phyloP scores from a whole-genome alignment of 495 filamentous ascomycete genomes.

The Penicillium simplicissimum region DNA sequence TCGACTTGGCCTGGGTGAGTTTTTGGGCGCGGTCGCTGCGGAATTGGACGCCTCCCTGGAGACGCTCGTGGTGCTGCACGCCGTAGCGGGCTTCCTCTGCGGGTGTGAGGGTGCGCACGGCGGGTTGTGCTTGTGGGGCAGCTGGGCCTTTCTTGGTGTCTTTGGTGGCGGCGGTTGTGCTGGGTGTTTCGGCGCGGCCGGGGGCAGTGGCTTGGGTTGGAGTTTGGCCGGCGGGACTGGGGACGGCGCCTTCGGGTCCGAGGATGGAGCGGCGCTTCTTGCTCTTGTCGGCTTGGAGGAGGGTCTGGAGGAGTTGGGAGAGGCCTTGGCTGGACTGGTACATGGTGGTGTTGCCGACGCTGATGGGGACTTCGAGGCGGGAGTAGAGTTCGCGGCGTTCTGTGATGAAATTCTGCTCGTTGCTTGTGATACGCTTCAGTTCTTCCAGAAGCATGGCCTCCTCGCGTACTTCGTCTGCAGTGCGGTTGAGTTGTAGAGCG shows the following conservation, averaged over 20 bases:
- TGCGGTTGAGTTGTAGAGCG: slow-evolving; percentile 70
- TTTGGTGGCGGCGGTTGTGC: slow-evolving; percentile 29
- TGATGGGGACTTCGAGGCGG: slow-evolving; percentile 76
- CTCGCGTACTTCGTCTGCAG: slow-evolving; percentile 84
- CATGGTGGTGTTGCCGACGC: slow-evolving; percentile 61
- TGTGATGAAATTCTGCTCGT: slow-evolving; percentile 77
- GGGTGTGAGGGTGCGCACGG: slow-evolving; percentile 67
- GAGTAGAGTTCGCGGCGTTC: slow-evolving; percentile 90
- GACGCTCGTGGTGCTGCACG: slow-evolving; percentile 81
- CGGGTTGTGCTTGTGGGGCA: slow-evolving; percentile 42
- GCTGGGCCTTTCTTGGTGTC: slow-evolving; percentile 56
- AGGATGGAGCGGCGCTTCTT: slow-evolving; percentile 75
- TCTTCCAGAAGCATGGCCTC: slow-evolving; percentile 87
- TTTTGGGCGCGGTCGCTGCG: slow-evolving; percentile 82
- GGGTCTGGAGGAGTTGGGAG: slow-evolving; percentile 72
- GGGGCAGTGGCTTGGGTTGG: slow-evolving; percentile 42
- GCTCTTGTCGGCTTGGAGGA: slow-evolving; percentile 76
- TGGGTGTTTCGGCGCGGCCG: slow-evolving; percentile 44
- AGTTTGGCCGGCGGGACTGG: slow-evolving; percentile 52
- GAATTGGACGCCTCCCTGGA: slow-evolving; percentile 73
- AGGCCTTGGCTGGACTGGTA: slow-evolving; percentile 82
- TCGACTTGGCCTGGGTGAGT: slow-evolving; percentile 77
- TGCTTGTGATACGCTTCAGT: slow-evolving; percentile 81
- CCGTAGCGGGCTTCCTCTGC: slow-evolving; percentile 79
- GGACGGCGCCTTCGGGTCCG: slow-evolving; percentile 52